A percentile compares a stretch with the other conserved stretches of the same genome.
These are phyloP conservation scores for Aegilops speltoides DNA, from an alignment of 176 grass and related monocot genomes.

Conservation along the genomic window DNA sequence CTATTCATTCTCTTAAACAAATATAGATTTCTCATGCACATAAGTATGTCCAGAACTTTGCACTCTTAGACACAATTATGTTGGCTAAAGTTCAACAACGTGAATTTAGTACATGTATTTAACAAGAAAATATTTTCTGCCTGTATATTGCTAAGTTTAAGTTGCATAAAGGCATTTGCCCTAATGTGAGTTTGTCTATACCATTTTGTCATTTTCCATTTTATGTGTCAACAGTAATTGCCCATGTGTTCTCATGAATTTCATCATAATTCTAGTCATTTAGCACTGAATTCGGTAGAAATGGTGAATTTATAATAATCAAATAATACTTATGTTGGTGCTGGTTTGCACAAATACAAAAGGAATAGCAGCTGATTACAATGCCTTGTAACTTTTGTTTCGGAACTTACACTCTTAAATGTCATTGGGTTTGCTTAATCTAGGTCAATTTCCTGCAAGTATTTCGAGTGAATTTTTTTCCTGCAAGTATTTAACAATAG, in stretches of 20 bases:
- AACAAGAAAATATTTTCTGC: not conserved
- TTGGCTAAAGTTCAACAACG: not conserved
- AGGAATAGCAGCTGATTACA: not conserved
- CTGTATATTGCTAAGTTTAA: not conserved
- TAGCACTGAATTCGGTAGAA: not conserved
- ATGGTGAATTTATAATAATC: not conserved
- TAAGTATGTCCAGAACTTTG: not conserved
- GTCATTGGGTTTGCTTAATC: not conserved
- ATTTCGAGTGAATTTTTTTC: not conserved
- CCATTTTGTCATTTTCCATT: not conserved
- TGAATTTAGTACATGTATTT: not conserved
- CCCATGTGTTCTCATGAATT: not conserved
- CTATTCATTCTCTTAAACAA: not conserved
- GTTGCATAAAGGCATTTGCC: not conserved
- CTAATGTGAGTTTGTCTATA: not conserved
- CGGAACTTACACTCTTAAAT: not conserved
- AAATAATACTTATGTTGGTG: not conserved
- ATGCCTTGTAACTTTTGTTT: not conserved
- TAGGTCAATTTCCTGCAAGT: not conserved
- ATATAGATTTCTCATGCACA: not conserved
- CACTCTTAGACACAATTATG: not conserved
- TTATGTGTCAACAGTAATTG: not conserved
- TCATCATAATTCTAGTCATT: not conserved
- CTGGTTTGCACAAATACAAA: not conserved
- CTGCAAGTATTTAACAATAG: not conserved